Base-by-base conservation (phyloP, 805 yeast genomes). In the Pichia phayaonensis region DNA sequence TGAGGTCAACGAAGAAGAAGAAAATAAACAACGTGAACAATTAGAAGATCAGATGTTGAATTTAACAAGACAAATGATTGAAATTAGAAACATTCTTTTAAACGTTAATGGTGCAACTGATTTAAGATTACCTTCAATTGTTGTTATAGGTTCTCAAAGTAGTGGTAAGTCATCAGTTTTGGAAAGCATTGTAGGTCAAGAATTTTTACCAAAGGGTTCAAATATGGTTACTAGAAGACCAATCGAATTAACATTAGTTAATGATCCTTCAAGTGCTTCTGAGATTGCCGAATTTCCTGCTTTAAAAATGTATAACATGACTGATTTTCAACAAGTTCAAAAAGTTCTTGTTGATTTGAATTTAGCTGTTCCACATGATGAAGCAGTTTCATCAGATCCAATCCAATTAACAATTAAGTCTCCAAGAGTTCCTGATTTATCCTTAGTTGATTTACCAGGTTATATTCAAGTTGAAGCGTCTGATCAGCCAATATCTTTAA, bases 191-290 rank as follows among this genome's bases (percentile, higher is more conserved):
- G 99, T 94, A 6, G 99, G 99, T n/a, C 96, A 87, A 59, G 97
- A 94, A 64, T 94, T 94, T 59, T 71, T 94, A 51, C 99, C 99
- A 36, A 94, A 94, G 67, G 99, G 99, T 31, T 80, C 88, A 41
- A 94, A 95, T 64, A 95, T 94, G 99, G 99, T 95, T 34, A 94
- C 99, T 0, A 80, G 98, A 66, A 78, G 99, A 59, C 99, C 99
- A 1, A 92, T 94, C 44, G 99, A 94, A 69, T 74, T 94, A 56
- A 95, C 99, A 0, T 73, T 94, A 45, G 84, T 94, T 10, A 90
- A 94, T 63, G 81, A 96, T 3, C 90, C 95, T n/a, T 74, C 74
- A 41, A 59, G 64, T 42, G 89, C 90, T 2, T 84, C 90, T 8
- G 95, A 88, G 57, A 80, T 82, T 31, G 97, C 97, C 1, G 97